Base-by-base conservation (phyloP, 2,329 filamentous ascomycete genomes). In the Lachnellula arida region DNA sequence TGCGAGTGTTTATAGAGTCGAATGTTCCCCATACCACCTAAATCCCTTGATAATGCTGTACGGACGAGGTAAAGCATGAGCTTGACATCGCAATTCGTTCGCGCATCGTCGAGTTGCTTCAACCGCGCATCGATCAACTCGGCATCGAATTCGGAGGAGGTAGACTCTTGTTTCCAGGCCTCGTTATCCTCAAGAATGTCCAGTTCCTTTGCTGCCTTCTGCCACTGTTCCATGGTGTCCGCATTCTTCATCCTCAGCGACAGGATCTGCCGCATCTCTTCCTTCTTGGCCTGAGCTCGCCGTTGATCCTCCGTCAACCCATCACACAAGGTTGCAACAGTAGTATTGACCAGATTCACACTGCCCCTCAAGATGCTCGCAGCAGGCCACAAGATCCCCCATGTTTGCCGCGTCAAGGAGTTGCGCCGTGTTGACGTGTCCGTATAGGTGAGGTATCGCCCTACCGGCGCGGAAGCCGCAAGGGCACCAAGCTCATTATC, bases 11-110 rank as follows among this genome's bases (percentile, higher is more conserved):
- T 86, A 74, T 97, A 97, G 2, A 97, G 78, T 51, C 85, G 81
- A 43, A 87, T 80, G 66, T 91, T 88, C 59, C 89, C 90, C 87
- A 97, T 96, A 51, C 88, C 88, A 7, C 90, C 92, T 9, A 96
- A 75, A 64, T 92, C 86, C 46, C 92, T 85, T 40, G 87, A 90
- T 49, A 97, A 74, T 1, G 88, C 80, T 1, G 91, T 96, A 28
- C 92, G 85, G 39, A 96, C 79, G 39, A 94, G 78, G 67, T 91
- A 86, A 67, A 94, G 79, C 87, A 96, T 94, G 54, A 80, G 78
- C 59, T 80, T 81, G 53, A 91, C 79, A 71, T 97, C 89, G 62
- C 85, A 84, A 60, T 80, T 85, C 11, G 79, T 76, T 5, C 88
- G 82, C 15, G 91, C 91, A 11, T 87, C 79, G 62, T 96, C 87